Evolutionary conservation across 2,329 filamentous ascomycete species (phyloP).

Genomic region (Monascus ruber): DNA sequence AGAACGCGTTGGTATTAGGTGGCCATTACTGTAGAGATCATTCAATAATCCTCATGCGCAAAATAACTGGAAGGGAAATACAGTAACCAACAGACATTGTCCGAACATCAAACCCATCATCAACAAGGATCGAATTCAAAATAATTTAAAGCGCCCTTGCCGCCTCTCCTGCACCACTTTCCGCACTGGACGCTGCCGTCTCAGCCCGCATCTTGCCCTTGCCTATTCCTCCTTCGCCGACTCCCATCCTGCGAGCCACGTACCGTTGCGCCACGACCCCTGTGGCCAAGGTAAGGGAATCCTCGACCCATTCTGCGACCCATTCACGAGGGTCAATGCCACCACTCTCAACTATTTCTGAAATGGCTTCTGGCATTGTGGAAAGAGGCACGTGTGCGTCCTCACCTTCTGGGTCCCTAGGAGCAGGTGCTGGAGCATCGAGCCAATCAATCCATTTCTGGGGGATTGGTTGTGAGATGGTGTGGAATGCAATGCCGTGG

Average conservation of each 20-base stretch:
- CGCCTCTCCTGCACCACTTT: slow-evolving; percentile 49
- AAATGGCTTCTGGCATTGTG: slow-evolving; percentile 66
- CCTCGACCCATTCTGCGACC: slow-evolving; percentile 96
- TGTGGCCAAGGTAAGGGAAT: slow-evolving; percentile 63
- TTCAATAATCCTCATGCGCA: no score
- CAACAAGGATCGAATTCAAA: slow-evolving; percentile 1
- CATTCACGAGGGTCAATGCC: slow-evolving; percentile 89
- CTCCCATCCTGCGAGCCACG: slow-evolving; percentile 88
- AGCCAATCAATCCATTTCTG: slow-evolving; percentile 85
- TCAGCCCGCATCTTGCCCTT: slow-evolving; percentile 43
- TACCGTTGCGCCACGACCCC: slow-evolving; percentile 90
- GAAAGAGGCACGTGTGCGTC: slow-evolving; percentile 19
- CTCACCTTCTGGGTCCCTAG: slow-evolving; percentile 27
- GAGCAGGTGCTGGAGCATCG: slow-evolving; percentile 50
- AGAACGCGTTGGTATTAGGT: no score
- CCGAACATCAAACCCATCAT: background rate
- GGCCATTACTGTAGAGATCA: no score
- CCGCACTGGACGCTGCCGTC: slow-evolving; percentile 42
- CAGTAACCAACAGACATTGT: background rate
- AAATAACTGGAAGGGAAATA: background rate
- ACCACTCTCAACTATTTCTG: slow-evolving; percentile 62
- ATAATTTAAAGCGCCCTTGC: slow-evolving; percentile 39
- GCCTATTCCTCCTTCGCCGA: slow-evolving; percentile 64
- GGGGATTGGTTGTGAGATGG: slow-evolving; percentile 73
- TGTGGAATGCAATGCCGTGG: slow-evolving; percentile 77